Base-by-base conservation (phyloP, 768 basidiomycete genomes). In the Chiua virens region DNA sequence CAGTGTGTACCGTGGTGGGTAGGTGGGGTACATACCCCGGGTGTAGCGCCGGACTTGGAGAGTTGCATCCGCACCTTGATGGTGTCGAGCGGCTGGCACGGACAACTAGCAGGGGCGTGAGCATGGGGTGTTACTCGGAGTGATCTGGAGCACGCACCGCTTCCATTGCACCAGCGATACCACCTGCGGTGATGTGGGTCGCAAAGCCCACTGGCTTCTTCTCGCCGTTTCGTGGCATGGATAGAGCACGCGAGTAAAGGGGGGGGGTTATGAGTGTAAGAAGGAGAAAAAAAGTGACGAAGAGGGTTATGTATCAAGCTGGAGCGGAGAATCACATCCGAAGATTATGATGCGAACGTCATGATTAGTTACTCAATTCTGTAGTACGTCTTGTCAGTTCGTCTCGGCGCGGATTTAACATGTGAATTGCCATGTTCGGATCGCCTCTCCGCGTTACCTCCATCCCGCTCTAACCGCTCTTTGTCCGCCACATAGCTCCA, bases 1-100 rank as follows among this genome's bases (percentile, higher is more conserved):
- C 30, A 48, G 43, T 27, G 17, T 34, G 28, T 18, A 30, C 27
- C 25, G 28, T 17, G 7, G 11, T 21, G 28, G 10, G 22, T 35
- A 17, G 23, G 21, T 32, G 21, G 20, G 23, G 10, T 4, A 86
- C 90, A 67, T 71, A 98, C 97, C 42, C 97, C 97, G 46, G 89
- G 83, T 37, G 77, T 69, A 49, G 77, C 75, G 30, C 93, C 83
- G 10, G 93, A 87, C 71, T 76, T 83, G 52, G 90, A 91, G 50
- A 99, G 85, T 74, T 99, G 97, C 97, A 99, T 99, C n/a, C 97
- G 92, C 60, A 98, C 96, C 75, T 98, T 98, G 78, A 98, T 98
- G 22, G 97, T 98, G 69, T 99, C 97, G 39, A 98, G 83, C 11
- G 94, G 94, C 66, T 96, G 94, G 70, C 94, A 96, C n/a, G 63